Base-by-base conservation (phyloP, 169 alveolate genomes). In the Plasmodium billcollinsi region DNA sequence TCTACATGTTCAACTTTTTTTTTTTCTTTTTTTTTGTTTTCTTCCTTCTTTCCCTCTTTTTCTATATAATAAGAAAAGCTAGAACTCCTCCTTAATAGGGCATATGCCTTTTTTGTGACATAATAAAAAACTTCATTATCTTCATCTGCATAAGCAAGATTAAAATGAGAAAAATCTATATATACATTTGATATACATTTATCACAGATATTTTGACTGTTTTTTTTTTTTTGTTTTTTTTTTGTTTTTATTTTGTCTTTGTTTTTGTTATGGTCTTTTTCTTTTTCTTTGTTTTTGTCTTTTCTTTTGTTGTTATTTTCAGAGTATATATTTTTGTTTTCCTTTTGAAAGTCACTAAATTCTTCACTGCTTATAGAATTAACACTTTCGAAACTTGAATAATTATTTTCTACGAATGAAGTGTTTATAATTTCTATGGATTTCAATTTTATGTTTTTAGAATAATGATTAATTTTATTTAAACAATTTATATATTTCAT, bases 91-190 rank as follows among this genome's bases (percentile, higher is more conserved):
- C 56, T 49, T 18, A 45, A 62, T n/a, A 26, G 12, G 20, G 54
- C 49, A 49, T 65, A 65, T 14, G 65, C 78, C 59, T 78, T 78
- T 65, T 66, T 65, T 59, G 89, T 50, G 24, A 65, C 69, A 26
- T 50, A 78, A 33, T 78, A 78, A 5, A 18, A 78, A 8, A 78
- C 76, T 26, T 24, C 76, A 58, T 66, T 78, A 45, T 66, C 61
- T 2, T 63, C 70, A 4, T 76, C 89, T 7, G 50, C 72, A 52
- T 65, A 78, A 24, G 78, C 89, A 45, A 78, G 29, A 24, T 78
- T 73, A 45, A 78, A 78, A 58, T 78, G 70, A 14, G 66, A 20
- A 20, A 65, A 78, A 21, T 78, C 78, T 26, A 78, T 78, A 59
- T 78, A 78, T 11, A 52, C 67, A 24, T 78, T 78, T 3, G 47